These are phyloP conservation scores for Holtermannia corniformis DNA, from an alignment of 768 basidiomycete species.

Conservation along the genomic window DNA sequence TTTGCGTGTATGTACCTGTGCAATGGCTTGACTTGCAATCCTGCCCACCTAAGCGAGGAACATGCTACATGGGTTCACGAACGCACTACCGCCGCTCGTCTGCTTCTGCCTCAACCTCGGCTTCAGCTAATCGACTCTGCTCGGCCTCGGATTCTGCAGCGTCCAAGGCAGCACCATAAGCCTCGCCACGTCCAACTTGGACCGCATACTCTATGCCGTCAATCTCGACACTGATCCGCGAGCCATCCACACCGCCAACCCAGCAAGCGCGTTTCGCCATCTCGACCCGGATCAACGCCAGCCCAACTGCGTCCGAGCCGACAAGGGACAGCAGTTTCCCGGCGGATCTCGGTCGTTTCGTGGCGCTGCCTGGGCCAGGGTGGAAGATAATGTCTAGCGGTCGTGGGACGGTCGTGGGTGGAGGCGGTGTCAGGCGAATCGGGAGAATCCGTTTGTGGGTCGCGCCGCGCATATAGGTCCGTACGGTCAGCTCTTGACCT, in stretches of 20 bases:
- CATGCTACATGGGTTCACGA: neutral
- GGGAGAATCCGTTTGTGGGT: constrained; percentile 84
- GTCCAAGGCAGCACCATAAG: constrained; percentile 7
- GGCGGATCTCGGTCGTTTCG: constrained; percentile 59
- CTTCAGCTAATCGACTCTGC: neutral
- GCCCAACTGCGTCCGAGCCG: constrained; percentile 49
- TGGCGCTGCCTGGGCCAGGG: constrained; percentile 6
- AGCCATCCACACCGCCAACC: constrained; percentile 1
- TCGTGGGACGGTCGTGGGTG: constrained; percentile 19
- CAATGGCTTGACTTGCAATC: neutral
- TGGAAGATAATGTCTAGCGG: constrained; percentile 14
- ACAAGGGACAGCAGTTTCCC: constrained; percentile 57
- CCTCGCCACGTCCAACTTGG: constrained; percentile 16
- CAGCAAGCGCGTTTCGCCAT: constrained; percentile 50
- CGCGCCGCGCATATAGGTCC: constrained; percentile 89
- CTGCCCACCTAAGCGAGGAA: too few relatives aligned
- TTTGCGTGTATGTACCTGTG: too few relatives aligned
- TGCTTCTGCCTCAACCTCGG: neutral
- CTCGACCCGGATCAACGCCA: constrained; percentile 72
- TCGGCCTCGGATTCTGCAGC: neutral
- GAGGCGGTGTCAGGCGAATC: constrained; percentile 48
- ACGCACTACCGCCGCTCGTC: too few relatives aligned
- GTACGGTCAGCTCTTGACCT: constrained; percentile 91
- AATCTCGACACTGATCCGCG: constrained; percentile 35
- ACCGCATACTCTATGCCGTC: constrained; percentile 16